Evolutionary conservation across 768 basidiomycete species (phyloP), one percentile per base, ranked within the genome.

Genomic region (Cyclocybe cylindracea): DNA sequence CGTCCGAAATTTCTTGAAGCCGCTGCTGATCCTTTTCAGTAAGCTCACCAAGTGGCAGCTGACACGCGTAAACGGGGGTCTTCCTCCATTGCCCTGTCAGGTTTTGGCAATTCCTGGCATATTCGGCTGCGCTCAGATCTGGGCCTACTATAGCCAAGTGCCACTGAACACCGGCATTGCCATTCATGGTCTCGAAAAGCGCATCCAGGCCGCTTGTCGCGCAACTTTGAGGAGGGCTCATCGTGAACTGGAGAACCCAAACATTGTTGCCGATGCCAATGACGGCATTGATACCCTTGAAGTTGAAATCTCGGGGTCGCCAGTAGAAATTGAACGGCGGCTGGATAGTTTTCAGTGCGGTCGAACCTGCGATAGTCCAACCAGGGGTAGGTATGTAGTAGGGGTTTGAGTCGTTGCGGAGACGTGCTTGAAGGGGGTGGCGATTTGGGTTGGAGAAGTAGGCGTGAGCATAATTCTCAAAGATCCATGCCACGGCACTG

Each of bases 401-500:
- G 16, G 48, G 14, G 32, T 32, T 38, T 53, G 53, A 10, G 29
- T 19, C 49, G 19, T 44, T 32, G 13, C 9, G 44, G 19, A 34
- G 18, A 50, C 16, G 16, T 38, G 11, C 37, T 11, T 41, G 29
- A 36, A 50, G 48, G 49, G 48, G 33, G 38, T 36, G 14, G 34
- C 42, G 33, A 10, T 42, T 42, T 36, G 53, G 36, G 39, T 40
- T 11, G 14, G 54, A 51, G 43, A 55, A 47, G 38, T 33, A 14
- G 44, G 34, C 44, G 40, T 55, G 54, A 24, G 44, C 54, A 32
- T 51, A 55, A 48, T 51, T 19, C 37, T 51, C 45, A 35, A 55
- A 55, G n/a, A 44, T 35, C 44, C 39, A 51, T 45, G 33, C 49
- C 44, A 19, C 53, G 29, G 53, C 43, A 18, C 11, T 33, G 34